Conservation (phyloP, 805 yeast genomes). For the Teunomyces barrocoloradensis region DNA sequence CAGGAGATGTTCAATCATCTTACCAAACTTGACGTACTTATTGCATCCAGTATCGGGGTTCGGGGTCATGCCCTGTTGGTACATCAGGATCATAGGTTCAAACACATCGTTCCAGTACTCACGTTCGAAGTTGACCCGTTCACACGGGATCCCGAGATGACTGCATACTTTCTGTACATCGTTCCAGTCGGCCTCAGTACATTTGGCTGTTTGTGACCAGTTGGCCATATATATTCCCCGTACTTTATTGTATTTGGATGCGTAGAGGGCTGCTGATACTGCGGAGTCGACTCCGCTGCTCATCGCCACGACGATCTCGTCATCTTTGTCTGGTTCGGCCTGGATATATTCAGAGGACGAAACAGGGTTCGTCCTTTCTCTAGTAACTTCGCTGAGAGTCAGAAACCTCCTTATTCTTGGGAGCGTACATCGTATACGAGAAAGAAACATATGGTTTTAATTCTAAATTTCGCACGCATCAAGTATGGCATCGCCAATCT, state of each 20-base stretch:
- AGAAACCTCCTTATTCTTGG: neutral
- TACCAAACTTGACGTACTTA: conserved; percentile 82
- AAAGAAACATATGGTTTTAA: neutral
- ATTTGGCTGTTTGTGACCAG: conserved; percentile 69
- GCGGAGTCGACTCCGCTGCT: conserved; percentile 97
- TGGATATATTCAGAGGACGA: conserved; percentile 27
- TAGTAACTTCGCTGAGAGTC: conserved; percentile 6
- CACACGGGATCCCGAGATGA: conserved; percentile 63
- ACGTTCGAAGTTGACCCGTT: conserved; percentile 76
- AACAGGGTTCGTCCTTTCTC: neutral
- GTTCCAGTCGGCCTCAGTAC: conserved; percentile 87
- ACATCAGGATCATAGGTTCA: conserved; percentile 82
- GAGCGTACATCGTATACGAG: neutral
- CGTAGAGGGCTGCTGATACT: conserved; percentile 70
- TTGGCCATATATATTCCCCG: conserved; percentile 91
- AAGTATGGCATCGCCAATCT: neutral
- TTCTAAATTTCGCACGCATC: neutral
- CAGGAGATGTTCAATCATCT: conserved; percentile 53
- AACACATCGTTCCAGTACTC: conserved; percentile 95
- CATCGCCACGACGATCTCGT: conserved; percentile 81
- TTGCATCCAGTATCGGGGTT: conserved; percentile 95
- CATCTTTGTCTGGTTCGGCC: conserved; percentile 47
- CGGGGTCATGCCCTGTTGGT: conserved; percentile 76
- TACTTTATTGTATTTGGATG: conserved; percentile 57
- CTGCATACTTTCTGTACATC: conserved; percentile 69